Evolutionary conservation across 2,329 filamentous ascomycete species (phyloP).

Genomic region (Penicillium sp.): DNA sequence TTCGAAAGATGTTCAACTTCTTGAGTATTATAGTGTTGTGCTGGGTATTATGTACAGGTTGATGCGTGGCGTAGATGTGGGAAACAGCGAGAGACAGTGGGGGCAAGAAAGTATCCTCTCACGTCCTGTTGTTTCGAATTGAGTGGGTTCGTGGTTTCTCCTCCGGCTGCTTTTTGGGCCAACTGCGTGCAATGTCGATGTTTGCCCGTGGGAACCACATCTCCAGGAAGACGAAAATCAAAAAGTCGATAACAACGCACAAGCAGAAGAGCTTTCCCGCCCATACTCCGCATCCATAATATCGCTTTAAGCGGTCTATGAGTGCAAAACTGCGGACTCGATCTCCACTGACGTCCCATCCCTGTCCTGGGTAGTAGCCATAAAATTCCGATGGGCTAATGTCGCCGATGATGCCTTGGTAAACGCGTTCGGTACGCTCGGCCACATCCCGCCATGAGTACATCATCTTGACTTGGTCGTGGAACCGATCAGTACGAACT

Average conservation of each 20-base stretch:
- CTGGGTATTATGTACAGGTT: neutral
- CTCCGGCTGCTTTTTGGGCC: conserved; percentile 73
- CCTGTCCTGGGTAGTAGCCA: conserved; percentile 71
- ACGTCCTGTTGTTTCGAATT: neutral
- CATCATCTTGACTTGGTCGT: conserved; percentile 97
- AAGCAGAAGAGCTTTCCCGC: conserved; percentile 96
- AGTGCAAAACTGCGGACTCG: conserved; percentile 84
- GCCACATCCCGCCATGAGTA: conserved; percentile 98
- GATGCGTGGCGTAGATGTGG: neutral
- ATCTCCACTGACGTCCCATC: conserved; percentile 72
- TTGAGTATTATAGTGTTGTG: neutral
- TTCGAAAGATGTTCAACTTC: neutral
- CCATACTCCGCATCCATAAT: conserved; percentile 98
- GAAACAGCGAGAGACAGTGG: neutral
- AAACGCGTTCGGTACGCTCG: conserved; percentile 89
- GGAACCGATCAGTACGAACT: conserved; percentile 89
- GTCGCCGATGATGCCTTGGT: conserved; percentile 88
- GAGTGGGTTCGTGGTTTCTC: conserved; percentile 11
- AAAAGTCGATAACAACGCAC: conserved; percentile 90
- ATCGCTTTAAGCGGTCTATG: conserved; percentile 92
- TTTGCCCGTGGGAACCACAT: conserved; percentile 80
- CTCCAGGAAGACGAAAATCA: conserved; percentile 87
- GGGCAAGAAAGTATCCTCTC: neutral
- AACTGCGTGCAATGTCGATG: conserved; percentile 88
- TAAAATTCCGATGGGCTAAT: conserved; percentile 88